A percentile compares a stretch with the other conserved stretches of the same genome.
Evolutionary conservation across 2,329 filamentous ascomycete genomes (phyloP).

Genomic region (Diaporthe sp.): DNA sequence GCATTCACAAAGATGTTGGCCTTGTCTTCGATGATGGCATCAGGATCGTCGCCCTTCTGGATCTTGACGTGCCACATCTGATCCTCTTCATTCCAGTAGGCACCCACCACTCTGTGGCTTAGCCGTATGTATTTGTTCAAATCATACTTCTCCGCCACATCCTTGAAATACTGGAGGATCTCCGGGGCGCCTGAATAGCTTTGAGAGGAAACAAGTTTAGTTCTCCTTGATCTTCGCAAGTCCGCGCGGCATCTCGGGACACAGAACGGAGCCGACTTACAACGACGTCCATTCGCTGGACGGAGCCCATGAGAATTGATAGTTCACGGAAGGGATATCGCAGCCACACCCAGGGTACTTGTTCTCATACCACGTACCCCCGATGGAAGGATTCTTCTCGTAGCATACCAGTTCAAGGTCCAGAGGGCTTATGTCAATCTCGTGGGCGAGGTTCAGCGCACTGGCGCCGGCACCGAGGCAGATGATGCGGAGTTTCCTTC

Average conservation of each 20-base stretch:
- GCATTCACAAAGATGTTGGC: slow-evolving; percentile 30
- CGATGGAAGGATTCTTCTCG: slow-evolving; percentile 50
- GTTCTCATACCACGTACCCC: slow-evolving; percentile 48
- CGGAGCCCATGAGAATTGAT: slow-evolving; percentile 63
- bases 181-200: slow-evolving; percentile 45
- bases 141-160: slow-evolving; percentile 48
- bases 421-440: slow-evolving; percentile 42
- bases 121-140: slow-evolving; percentile 59
- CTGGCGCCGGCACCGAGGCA: slow-evolving; percentile 49
- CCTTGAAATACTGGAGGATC: slow-evolving; percentile 50
- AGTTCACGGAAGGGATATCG: slow-evolving; percentile 31
- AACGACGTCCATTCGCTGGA: slow-evolving; percentile 58
- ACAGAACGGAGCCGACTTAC: slow-evolving; percentile 29
- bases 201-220: slow-evolving; percentile 47
- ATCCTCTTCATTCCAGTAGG: slow-evolving; percentile 54
- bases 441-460: slow-evolving; percentile 48
- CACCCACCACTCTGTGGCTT: slow-evolving; percentile 57
- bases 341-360: slow-evolving; percentile 41
- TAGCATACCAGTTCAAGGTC: slow-evolving; percentile 45
- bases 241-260: slow-evolving; percentile 43
- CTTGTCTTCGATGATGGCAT: slow-evolving; percentile 35
- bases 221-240: slow-evolving; percentile 42
- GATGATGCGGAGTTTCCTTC: slow-evolving; percentile 47
- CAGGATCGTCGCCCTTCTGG: slow-evolving; percentile 44
- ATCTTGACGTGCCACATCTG: slow-evolving; percentile 36